Base-by-base conservation (phyloP, 169 alveolate species). In the Cryptosporidium muris region DNA sequence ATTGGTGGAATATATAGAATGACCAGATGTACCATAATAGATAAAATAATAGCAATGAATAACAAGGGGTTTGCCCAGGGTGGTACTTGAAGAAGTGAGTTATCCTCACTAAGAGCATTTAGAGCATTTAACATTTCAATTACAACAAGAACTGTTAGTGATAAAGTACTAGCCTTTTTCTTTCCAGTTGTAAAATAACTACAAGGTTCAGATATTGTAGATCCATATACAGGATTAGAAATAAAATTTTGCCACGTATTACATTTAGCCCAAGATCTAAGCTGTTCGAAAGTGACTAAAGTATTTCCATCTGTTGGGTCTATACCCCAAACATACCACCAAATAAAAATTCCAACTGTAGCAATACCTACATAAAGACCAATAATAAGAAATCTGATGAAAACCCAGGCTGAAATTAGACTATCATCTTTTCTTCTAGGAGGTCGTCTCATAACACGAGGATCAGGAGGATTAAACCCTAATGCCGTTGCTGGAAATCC, bases 401-500 rank as follows among this genome's bases (percentile, higher is more conserved):
- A 93, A 14, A 96, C 97, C 97, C 98, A 94, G 14, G 94, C 95
- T 68, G 96, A 93, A 64, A 98, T 96, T 63, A 98, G 91, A 47
- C 92, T 95, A 88, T 98, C 99, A 66, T 96, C 98, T 81, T 91
- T 93, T 81, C 92, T 91, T 81, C 99, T 93, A 34, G 99, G 99
- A 6, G 98, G 98, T 81, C 95, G 95, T 66, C 91, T 88, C 99
- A 98, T 98, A 48, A 97, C 98, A 63, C 96, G 97, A 58, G 93
- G 96, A 68, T 98, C 99, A 43, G 99, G 99, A 9, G 99, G 99
- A 90, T 98, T 98, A 94, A 98, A 98, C 25, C 99, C 98, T 49
- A 98, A 93, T 40, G 99, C 99, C 12, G 99, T 97, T 34, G 99
- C 99, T 5, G 99, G 99, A 40, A 97, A 96, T 0, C 99, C 99